Percentiles rank a stretch among this genome's conserved stretches.
These are phyloP conservation scores for Umbelopsis ramanniana DNA, from an alignment of 192 early-diverging fungal genomes.

Conservation along the genomic window DNA sequence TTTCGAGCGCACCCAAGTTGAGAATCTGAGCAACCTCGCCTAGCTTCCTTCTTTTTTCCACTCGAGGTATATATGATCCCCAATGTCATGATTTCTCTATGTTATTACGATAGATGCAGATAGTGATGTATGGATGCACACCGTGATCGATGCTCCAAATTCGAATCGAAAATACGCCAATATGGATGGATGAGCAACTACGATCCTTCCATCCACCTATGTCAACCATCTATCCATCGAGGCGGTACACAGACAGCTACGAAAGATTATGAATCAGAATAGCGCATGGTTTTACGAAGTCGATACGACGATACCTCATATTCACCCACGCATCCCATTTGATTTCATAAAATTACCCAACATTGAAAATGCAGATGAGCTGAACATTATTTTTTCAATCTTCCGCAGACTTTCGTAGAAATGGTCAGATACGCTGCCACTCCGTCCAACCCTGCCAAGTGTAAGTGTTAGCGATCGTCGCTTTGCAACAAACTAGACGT, in stretches of 20 bases:
- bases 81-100: neutral
- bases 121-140: neutral
- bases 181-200: neutral
- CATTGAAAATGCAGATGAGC: neutral
- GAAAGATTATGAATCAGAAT: neutral
- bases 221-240: neutral
- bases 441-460: slow-evolving; percentile 80
- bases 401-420: slow-evolving; percentile 44
- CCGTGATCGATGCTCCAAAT: neutral
- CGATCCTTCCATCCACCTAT: neutral
- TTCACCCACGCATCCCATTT: neutral
- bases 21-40: neutral
- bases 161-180: neutral
- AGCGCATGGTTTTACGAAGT: neutral
- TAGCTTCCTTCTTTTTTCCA: slow-evolving; percentile 22
- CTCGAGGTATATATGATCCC: slow-evolving; percentile 17
- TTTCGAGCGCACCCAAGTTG: neutral
- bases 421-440: slow-evolving; percentile 88
- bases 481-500: neutral
- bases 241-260: neutral
- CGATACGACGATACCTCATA: no score
- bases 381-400: slow-evolving; percentile 29
- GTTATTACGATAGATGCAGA: neutral
- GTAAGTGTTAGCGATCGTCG: slow-evolving; percentile 45
- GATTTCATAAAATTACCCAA: no score